Percentiles rank a stretch among this genome's conserved stretches.
Evolutionary conservation across 345 rosid species (phyloP).

Genomic region (Fremontodendron californicum): DNA sequence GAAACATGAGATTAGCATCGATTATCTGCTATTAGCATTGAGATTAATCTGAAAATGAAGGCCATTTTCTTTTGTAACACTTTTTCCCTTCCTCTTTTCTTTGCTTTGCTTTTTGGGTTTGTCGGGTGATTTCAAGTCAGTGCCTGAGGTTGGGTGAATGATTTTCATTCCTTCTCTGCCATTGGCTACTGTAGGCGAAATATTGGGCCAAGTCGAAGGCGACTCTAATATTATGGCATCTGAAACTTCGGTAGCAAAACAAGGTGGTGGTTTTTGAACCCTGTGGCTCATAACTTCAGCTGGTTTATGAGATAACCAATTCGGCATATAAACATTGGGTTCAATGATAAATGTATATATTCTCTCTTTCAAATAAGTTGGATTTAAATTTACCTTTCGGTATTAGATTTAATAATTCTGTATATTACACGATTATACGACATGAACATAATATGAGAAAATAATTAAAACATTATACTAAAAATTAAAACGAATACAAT

Average conservation of each 20-base stretch:
- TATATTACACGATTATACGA: too few species aligned
- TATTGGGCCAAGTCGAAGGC: background rate
- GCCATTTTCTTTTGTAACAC: background rate
- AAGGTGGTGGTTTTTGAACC: background rate
- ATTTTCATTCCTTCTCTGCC: background rate
- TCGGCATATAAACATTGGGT: too few species aligned
- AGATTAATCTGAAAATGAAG: background rate
- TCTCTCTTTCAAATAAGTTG: too few species aligned
- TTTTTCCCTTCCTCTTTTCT: background rate
- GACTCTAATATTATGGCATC: background rate
- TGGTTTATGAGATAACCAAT: background rate
- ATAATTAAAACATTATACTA: too few species aligned
- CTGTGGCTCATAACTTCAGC: background rate
- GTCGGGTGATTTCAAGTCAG: background rate
- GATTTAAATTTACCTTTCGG: too few species aligned
- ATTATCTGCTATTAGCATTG: background rate
- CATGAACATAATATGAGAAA: too few species aligned
- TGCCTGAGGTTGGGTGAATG: background rate
- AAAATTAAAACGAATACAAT: too few species aligned
- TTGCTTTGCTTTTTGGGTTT: background rate
- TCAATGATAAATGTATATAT: too few species aligned
- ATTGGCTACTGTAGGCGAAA: background rate
- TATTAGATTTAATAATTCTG: too few species aligned
- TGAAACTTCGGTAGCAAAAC: background rate
- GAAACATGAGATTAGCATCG: background rate